Percentiles rank a stretch among this genome's conserved stretches.
These are phyloP conservation scores for Hsuehochloa calcarea DNA, from an alignment of 176 grass and related monocot genomes.

Conservation along the genomic window DNA sequence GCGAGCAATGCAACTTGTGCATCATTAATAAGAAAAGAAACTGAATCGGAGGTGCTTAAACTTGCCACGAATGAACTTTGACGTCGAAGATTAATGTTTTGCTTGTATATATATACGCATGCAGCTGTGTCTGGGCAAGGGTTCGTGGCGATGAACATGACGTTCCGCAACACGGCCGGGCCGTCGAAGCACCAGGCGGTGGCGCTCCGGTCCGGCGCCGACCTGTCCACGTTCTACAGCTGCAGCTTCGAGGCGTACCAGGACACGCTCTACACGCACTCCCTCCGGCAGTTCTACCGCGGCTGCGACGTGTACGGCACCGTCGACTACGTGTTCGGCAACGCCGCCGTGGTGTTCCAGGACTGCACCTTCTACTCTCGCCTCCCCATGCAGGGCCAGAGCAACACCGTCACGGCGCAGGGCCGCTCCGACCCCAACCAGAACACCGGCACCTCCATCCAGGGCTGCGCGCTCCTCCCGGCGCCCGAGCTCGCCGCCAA, in stretches of 20 bases:
- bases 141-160: slow-evolving; percentile 76
- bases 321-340: slow-evolving; percentile 82
- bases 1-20: no score
- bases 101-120: not conserved
- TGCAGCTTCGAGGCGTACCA: slow-evolving; percentile 81
- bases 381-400: slow-evolving; percentile 59
- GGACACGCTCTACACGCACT: slow-evolving; percentile 82
- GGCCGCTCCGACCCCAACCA: slow-evolving; percentile 71
- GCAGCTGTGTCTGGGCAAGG: slow-evolving; percentile 63
- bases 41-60: not conserved
- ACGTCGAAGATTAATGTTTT: not conserved
- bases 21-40: not conserved
- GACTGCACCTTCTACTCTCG: slow-evolving; percentile 64
- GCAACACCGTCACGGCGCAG: slow-evolving; percentile 80
- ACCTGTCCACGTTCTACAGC: slow-evolving; percentile 60
- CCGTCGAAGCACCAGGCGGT: slow-evolving; percentile 66
- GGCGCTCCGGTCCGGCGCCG: slow-evolving; percentile 56
- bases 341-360: slow-evolving; percentile 77
- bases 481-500: slow-evolving; percentile 50
- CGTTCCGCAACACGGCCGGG: slow-evolving; percentile 67
- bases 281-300: slow-evolving; percentile 77
- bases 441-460: slow-evolving; percentile 82
- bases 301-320: slow-evolving; percentile 69
- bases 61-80: not conserved
- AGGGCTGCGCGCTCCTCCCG: slow-evolving; percentile 39